Percentiles rank a stretch among this genome's conserved stretches.
These are phyloP conservation scores for Centrapalus pauciflorus DNA, from an alignment of 129 eudicot species.

Conservation along the genomic window DNA sequence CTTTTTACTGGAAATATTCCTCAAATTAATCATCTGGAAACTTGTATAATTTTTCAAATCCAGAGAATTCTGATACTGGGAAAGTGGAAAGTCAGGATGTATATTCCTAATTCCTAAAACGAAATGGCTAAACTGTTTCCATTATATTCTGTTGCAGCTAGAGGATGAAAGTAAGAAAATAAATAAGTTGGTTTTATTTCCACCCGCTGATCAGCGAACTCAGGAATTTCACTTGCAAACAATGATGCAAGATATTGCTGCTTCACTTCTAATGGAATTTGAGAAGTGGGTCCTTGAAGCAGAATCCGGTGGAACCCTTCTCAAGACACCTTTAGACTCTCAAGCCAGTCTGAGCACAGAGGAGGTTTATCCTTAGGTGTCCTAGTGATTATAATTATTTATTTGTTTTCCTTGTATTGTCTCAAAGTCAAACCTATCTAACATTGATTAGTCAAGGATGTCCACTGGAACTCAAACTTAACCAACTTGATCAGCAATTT, in stretches of 20 bases:
- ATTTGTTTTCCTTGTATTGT: background rate
- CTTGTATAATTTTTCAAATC: background rate
- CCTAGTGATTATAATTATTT: slow-evolving; percentile 35
- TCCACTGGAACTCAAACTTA: slow-evolving; percentile 15
- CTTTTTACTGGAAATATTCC: background rate
- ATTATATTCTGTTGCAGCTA: slow-evolving; percentile 45
- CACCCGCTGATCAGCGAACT: slow-evolving; percentile 90
- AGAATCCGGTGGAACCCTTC: slow-evolving; percentile 81
- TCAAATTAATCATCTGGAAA: background rate
- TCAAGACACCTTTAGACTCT: slow-evolving; percentile 97
- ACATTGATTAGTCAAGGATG: background rate
- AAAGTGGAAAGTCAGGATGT: background rate
- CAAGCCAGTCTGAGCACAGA: slow-evolving; percentile 99
- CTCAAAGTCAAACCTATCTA: background rate
- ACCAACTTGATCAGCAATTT: slow-evolving; percentile 27
- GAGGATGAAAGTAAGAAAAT: slow-evolving; percentile 61
- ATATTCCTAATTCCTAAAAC: background rate
- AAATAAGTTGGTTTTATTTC: slow-evolving; percentile 67
- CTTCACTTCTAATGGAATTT: slow-evolving; percentile 90
- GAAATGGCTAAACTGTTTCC: background rate
- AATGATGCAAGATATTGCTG: slow-evolving; percentile 97
- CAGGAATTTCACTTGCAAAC: slow-evolving; percentile 87
- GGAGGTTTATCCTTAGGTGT: slow-evolving; percentile 99
- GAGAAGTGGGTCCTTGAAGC: slow-evolving; percentile 90
- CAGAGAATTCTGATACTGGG: background rate